phyloP scores from a whole-genome alignment of 441 rosid species.

The Kokia cookei region DNA sequence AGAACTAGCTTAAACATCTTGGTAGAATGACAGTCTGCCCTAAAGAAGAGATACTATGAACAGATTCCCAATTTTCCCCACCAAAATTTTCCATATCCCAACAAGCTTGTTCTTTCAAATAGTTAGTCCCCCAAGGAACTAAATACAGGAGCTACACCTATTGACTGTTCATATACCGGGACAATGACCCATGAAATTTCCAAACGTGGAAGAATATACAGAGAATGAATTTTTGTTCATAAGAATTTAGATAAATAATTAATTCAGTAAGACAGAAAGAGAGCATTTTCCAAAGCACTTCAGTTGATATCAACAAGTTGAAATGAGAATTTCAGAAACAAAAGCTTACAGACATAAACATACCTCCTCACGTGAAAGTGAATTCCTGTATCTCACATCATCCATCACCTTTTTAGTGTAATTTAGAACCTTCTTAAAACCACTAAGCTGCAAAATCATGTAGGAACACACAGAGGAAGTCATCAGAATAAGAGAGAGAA shows the following conservation, averaged over 20 bases:
- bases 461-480: conserved; percentile 1
- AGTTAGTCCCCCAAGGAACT: background rate
- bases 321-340: conserved; percentile 3
- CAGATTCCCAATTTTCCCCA: background rate
- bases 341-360: conserved; percentile 5
- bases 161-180: background rate
- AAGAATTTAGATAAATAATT: conserved; percentile 1
- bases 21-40: background rate
- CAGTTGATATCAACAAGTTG: background rate
- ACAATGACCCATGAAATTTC: background rate
- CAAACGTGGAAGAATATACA: background rate
- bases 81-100: background rate
- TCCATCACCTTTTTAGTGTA: conserved; percentile 90
- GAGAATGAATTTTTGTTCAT: background rate
- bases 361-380: conserved; percentile 97
- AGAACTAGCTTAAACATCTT: background rate
- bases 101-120: background rate
- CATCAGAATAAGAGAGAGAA: conserved; percentile 8
- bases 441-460: conserved; percentile 76
- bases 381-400: conserved; percentile 75
- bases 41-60: background rate
- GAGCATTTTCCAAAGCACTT: background rate
- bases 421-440: conserved; percentile 95
- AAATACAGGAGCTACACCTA: background rate
- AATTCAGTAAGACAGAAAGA: background rate